A percentile compares a stretch with the other conserved stretches of the same genome.
Conservation (phyloP, 106 monocot species). For the Phalaenopsis equestris region DNA sequence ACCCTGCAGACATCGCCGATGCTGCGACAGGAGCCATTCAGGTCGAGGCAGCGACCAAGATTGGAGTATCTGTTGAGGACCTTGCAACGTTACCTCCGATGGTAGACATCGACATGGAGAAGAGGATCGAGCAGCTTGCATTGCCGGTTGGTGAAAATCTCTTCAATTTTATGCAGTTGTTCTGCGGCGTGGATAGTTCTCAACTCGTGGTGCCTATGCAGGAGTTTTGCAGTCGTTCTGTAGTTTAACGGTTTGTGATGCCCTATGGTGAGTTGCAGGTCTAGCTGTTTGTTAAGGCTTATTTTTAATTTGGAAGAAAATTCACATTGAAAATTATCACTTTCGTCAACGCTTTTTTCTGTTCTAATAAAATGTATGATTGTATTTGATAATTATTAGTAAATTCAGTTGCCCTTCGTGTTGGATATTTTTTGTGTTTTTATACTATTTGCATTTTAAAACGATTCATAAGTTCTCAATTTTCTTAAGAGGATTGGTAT, state of each 20-base stretch:
- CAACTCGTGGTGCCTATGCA: constrained; percentile 72
- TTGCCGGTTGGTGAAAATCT: constrained; percentile 79
- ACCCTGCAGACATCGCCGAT: constrained; percentile 22
- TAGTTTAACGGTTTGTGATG: constrained; percentile 10
- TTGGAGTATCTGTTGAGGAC: constrained; percentile 87
- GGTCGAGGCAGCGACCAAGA: constrained; percentile 26
- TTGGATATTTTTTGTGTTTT: neutral
- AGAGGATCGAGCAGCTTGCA: constrained; percentile 56
- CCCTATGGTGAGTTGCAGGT: neutral
- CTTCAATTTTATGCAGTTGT: constrained; percentile 94
- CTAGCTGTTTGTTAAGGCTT: neutral
- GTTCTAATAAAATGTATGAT: neutral
- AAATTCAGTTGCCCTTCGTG: neutral
- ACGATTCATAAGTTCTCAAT: neutral
- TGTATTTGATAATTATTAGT: neutral
- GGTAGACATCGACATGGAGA: constrained; percentile 51
- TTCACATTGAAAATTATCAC: neutral
- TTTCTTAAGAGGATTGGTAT: neutral
- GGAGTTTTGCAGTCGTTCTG: constrained; percentile 28
- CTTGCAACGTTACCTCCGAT: constrained; percentile 56
- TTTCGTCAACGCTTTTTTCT: neutral
- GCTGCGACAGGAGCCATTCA: neutral
- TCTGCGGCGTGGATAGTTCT: constrained; percentile 78
- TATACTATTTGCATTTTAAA: neutral
- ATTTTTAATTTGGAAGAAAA: neutral